Evolutionary conservation across 2,329 filamentous ascomycete genomes (phyloP).

Genomic region (Pseudophaeomoniella oleicola): DNA sequence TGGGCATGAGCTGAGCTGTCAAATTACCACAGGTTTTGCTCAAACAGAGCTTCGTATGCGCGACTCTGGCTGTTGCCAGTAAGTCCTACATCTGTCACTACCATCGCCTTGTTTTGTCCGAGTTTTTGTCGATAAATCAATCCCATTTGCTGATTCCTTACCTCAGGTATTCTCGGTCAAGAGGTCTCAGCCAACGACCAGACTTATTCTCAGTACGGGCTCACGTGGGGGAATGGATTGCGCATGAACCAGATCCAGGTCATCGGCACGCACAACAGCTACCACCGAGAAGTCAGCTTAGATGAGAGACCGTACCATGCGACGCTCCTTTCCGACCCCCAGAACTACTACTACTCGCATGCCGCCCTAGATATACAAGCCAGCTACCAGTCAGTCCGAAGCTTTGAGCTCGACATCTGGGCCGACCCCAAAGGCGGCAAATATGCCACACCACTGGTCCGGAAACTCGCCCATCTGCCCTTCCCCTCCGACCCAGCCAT

Average conservation of each 20-base stretch:
- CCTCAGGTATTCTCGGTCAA: not conserved
- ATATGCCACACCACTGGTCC: not conserved
- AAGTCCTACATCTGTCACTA: too few relatives aligned
- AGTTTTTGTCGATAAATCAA: too few relatives aligned
- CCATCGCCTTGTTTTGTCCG: too few relatives aligned
- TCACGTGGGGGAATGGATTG: not conserved
- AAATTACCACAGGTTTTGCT: too few relatives aligned
- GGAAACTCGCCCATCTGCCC: not conserved
- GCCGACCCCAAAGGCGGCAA: not conserved
- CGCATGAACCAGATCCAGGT: not conserved
- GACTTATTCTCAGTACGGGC: not conserved
- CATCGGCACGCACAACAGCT: not conserved
- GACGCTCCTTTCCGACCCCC: not conserved
- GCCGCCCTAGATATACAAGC: not conserved
- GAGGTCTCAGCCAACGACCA: not conserved
- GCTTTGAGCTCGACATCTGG: not conserved
- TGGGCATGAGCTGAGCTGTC: too few relatives aligned
- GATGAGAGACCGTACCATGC: not conserved
- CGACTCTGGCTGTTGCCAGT: not conserved
- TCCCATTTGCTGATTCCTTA: too few relatives aligned
- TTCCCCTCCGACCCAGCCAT: not conserved
- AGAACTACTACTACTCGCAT: not conserved
- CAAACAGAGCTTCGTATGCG: not conserved
- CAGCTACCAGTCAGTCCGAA: not conserved
- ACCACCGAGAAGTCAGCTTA: not conserved